Conservation (phyloP, 1,284 basidiomycete genomes). For the Moesziomyces antarcticus region DNA sequence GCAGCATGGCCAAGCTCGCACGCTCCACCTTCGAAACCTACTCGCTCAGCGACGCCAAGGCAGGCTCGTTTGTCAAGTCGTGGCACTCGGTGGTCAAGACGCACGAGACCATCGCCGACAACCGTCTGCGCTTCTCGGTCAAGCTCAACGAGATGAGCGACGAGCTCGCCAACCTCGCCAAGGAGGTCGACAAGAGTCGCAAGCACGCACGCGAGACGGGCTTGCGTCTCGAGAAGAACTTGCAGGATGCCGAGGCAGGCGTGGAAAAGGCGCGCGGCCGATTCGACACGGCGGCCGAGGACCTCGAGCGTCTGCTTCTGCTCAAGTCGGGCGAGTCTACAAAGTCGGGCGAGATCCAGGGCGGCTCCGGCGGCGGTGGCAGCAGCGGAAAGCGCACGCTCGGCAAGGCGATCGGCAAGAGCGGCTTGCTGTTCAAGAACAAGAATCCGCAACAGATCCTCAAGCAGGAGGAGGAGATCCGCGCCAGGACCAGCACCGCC, state of each 20-base stretch:
- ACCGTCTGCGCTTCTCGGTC: slow-evolving; percentile 83
- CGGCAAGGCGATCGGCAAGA: slow-evolving; percentile 85
- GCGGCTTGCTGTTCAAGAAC: slow-evolving; percentile 83
- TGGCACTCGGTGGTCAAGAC: slow-evolving; percentile 87
- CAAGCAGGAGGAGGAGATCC: slow-evolving; percentile 92
- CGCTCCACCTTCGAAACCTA: slow-evolving; percentile 84
- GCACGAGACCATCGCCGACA: slow-evolving; percentile 89
- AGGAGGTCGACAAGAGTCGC: slow-evolving; percentile 92
- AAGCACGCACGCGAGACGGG: slow-evolving; percentile 75
- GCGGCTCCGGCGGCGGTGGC: slow-evolving; percentile 71
- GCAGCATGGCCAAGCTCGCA: slow-evolving; percentile 84
- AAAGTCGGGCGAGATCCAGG: slow-evolving; percentile 59
- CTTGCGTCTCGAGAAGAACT: slow-evolving; percentile 82
- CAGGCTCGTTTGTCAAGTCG: slow-evolving; percentile 87
- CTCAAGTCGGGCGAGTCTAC: slow-evolving; percentile 87
- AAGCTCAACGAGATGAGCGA: slow-evolving; percentile 95
- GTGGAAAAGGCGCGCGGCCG: slow-evolving; percentile 90
- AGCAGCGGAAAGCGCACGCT: slow-evolving; percentile 64
- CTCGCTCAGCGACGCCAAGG: slow-evolving; percentile 87
- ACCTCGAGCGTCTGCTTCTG: slow-evolving; percentile 90
- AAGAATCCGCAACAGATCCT: slow-evolving; percentile 93
- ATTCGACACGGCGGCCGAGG: slow-evolving; percentile 90
- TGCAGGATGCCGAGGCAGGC: slow-evolving; percentile 86
- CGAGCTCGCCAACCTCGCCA: slow-evolving; percentile 83
- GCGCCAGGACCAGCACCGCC: slow-evolving; percentile 82